Evolutionary conservation across 306 rosid species (phyloP).

Genomic region (Pachyrhizus erosus): DNA sequence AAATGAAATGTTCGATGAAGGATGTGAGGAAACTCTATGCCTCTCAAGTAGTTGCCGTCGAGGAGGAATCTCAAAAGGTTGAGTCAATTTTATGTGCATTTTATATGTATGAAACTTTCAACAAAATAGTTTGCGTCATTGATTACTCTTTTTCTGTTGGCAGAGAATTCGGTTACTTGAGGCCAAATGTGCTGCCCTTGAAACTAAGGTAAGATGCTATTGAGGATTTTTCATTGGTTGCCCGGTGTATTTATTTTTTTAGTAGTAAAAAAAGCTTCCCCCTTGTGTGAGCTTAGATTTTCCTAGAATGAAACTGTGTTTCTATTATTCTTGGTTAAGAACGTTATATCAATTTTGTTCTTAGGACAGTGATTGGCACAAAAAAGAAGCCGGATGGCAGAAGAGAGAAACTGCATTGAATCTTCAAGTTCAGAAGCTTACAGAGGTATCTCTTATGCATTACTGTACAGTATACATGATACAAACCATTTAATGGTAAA

Average conservation of each 20-base stretch:
- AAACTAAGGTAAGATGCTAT: slow-evolving; percentile 62
- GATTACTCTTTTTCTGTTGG: slow-evolving; percentile 26
- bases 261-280: background rate
- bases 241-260: background rate
- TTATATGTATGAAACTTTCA: background rate
- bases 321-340: slow-evolving; percentile 34
- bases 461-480: background rate
- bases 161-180: slow-evolving; percentile 78
- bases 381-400: slow-evolving; percentile 68
- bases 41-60: slow-evolving; percentile 63
- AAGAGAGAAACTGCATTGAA: slow-evolving; percentile 54
- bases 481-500: background rate
- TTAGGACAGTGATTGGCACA: slow-evolving; percentile 67
- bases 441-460: slow-evolving; percentile 54
- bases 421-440: slow-evolving; percentile 52
- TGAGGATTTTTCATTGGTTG: background rate
- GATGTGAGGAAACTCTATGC: slow-evolving; percentile 83
- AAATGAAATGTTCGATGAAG: slow-evolving; percentile 67
- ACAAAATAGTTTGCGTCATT: slow-evolving; percentile 31
- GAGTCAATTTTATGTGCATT: slow-evolving; percentile 17
- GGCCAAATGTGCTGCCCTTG: slow-evolving; percentile 70
- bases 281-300: background rate
- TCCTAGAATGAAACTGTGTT: slow-evolving; percentile 30
- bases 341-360: slow-evolving; percentile 19
- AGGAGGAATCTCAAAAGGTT: slow-evolving; percentile 84